Base-by-base conservation (phyloP, 495 filamentous ascomycete genomes). In the Peziza echinospora region DNA sequence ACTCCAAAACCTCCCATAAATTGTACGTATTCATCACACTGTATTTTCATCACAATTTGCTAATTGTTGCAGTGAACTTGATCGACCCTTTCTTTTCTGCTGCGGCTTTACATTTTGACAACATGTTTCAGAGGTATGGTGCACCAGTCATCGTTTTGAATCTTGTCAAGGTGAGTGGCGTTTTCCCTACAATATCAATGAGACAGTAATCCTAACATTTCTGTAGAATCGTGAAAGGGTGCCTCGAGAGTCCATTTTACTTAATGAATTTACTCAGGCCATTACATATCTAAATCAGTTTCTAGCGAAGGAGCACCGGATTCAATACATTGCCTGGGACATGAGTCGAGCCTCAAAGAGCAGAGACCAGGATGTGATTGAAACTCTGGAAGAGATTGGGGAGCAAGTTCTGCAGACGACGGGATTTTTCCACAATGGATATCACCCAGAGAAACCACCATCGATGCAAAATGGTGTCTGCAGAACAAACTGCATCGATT, bases 401-500 rank as follows among this genome's bases (percentile, higher is more conserved):
- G 82, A 87, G 51, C 78, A 84, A 6, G 79, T 93, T 1, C 67
- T 97, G 21, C 73, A 70, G 2, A 78, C 73, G 26, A 96, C 85
- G 0, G 82, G 85, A 3, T 93, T 96, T 60, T 97, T 97, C 64
- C 84, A 82, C 48, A 97, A 96, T 56, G 89, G 84, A 2, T 72
- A 78, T 51, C 71, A 71, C 40, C 64, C 67, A 2, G 73, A 72
- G 39, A 71, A 70, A 4, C 69, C 70, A 30, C 63, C 82, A 7
- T 70, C 64, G n/a, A 68, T 86, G 23, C 89, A 97, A 57, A 91
- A 93, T 51, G 89, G 89, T 5, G 76, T 97, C 37, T 85, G 81
- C 11, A 76, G 89, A 51, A 96, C 91, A 0, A 97, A 97, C 56
- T 97, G 89, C 59, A 96, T 96, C 51, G 89, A 97, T 56, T 97